Base-by-base conservation (phyloP, 139 green algal genomes). In the Coelastrella sp. region DNA sequence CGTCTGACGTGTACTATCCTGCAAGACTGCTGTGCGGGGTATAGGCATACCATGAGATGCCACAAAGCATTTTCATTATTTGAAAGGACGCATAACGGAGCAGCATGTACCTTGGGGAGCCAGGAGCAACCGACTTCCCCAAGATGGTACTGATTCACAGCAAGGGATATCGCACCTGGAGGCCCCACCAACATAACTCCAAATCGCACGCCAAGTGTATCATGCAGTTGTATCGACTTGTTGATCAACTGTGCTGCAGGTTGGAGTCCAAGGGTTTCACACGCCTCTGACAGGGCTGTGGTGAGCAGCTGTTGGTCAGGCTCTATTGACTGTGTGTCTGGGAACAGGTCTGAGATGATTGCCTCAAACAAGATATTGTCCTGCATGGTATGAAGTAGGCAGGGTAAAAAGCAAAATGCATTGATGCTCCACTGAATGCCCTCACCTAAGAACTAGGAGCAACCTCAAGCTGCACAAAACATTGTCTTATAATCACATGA, bases 331-430 rank as follows among this genome's bases (percentile, higher is more conserved):
- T 88, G 71, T 3, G 92, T 87, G 9, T 89, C 91, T 13, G 94
- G 94, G 84, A 97, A 97, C n/a, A 97, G 88, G 89, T 97, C 94
- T 19, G 66, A 79, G 2, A 97, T 76, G 64, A 97, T 94, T n/a
- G 90, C 87, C 27, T 94, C 75, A 84, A 97, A 96, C 34, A 97
- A 90, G 27, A 86, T 63, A 9, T 81, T 87, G 72, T 97, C 94
- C 57, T 93, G 81, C 45, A 75, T 9, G 19, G 30, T n/a, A 5
- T 9, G 27, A 40, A 40, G 2, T 11, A 30, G 63, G 8, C 40
- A 72, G 30, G 30, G 19, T 57, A 23, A 57, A 9, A 57, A 23
- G 15, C 45, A 57, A 13, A 9, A 23, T 13, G 11, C 45, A 57
- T 9, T 57, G 45, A 9, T 23, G 45, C 45, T n/a, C n/a, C n/a